These are phyloP conservation scores for Pythium folliculosum DNA, from an alignment of 352 stramenopile species.

Conservation along the genomic window DNA sequence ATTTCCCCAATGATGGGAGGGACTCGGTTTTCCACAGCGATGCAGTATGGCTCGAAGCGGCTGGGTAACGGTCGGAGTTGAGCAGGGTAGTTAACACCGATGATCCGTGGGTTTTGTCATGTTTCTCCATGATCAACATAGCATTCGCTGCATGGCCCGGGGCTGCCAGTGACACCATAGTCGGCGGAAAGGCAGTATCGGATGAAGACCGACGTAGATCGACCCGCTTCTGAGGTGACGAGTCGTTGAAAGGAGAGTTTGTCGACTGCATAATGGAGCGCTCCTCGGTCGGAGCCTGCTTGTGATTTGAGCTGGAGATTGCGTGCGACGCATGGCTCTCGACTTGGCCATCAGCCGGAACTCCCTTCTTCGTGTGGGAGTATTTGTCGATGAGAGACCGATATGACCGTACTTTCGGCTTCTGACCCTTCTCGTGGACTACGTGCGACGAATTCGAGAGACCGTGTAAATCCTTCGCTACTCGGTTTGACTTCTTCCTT, in stretches of 20 bases:
- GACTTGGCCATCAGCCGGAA: not conserved
- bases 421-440: not conserved
- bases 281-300: not conserved
- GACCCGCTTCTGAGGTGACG: conserved; percentile 5
- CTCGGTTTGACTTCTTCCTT: conserved; percentile 14
- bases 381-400: conserved; percentile 25
- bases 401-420: conserved; percentile 14
- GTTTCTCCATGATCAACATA: not conserved
- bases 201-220: not conserved
- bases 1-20: conserved; percentile 1
- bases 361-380: conserved; percentile 5
- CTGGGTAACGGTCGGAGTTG: not conserved
- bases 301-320: not conserved
- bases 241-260: not conserved
- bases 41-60: not conserved
- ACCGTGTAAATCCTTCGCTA: not conserved
- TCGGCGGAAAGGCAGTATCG: not conserved
- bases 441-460: not conserved
- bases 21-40: conserved; percentile 13
- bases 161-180: too few relatives aligned
- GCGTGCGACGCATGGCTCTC: not conserved
- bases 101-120: not conserved
- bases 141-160: not conserved
- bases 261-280: not conserved
- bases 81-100: not conserved